Percentiles rank a stretch among this genome's conserved stretches.
phyloP scores from a whole-genome alignment of 805 yeast species.

The Dipodascopsis uninucleata region DNA sequence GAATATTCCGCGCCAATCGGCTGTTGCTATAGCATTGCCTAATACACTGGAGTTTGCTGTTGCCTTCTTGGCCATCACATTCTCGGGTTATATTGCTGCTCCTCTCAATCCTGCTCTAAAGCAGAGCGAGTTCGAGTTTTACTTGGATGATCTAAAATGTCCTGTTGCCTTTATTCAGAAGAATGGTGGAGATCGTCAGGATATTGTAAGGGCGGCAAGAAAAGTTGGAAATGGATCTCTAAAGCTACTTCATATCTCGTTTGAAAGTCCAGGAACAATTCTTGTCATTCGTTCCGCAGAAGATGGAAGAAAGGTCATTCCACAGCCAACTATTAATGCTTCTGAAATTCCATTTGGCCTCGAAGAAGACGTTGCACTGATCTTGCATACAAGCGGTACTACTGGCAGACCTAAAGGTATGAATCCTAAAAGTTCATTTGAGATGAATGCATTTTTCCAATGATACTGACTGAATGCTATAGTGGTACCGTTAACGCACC shows the following conservation, averaged over 20 bases:
- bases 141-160: constrained; percentile 57
- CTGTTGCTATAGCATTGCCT: constrained; percentile 51
- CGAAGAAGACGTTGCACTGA: constrained; percentile 55
- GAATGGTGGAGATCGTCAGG: constrained; percentile 43
- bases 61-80: constrained; percentile 54
- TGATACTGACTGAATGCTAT: background rate
- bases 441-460: background rate
- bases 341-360: no score
- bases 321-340: constrained; percentile 10
- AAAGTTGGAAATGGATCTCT: constrained; percentile 42
- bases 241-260: no score
- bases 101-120: constrained; percentile 66
- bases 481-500: constrained; percentile 67
- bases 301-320: constrained; percentile 34
- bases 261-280: no score
- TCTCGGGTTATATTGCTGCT: constrained; percentile 57
- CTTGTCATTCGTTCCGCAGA: no score
- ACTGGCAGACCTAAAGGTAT: constrained; percentile 63
- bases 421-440: background rate
- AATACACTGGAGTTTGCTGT: constrained; percentile 58
- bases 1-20: constrained; percentile 13
- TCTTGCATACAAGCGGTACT: constrained; percentile 71
- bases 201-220: constrained; percentile 51
- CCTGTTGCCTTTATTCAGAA: constrained; percentile 55
- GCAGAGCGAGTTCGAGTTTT: constrained; percentile 59